Base-by-base conservation (phyloP, 2,329 filamentous ascomycete genomes). In the Clonostachys rosea region DNA sequence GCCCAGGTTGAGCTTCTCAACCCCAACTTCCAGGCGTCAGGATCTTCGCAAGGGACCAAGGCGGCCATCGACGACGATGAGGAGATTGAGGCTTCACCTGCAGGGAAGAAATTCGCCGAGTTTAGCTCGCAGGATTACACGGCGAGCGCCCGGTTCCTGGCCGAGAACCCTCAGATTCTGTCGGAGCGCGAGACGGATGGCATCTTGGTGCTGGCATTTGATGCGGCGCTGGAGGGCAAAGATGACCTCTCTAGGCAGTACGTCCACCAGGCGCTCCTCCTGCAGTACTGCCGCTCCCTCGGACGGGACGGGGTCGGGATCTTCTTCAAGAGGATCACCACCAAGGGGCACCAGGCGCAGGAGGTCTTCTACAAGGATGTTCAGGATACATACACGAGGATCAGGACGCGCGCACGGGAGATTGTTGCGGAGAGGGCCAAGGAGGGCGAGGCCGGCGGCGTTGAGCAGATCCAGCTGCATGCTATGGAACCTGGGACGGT, bases 381-480 rank as follows among this genome's bases (percentile, higher is more conserved):
- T 41, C 86, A 90, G 59, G 84, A 85, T 37, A 97, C 91, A 4
- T 96, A 95, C 67, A 75, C 76, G 58, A 83, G 86, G 46, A 97
- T 99, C 66, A 84, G 83, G 59, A 84, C 76, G 24, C 83, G 94
- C 43, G 84, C 87, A 2, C 76, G 78, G 7, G 89, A 95, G 65
- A 86, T 96, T 53, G 66, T 76, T 47, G 67, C 69, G 16, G 70
- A 82, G 66, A 65, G 74, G 50, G 75, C 73, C 14, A 72, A 70
- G 52, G 75, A 78, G 46, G 70, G 63, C 4, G 36, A n/a, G 14
- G 68, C 71, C 49, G 88, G 86, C 37, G 89, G 86, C 17, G 87
- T 95, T 10, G 94, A 99, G 71, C 92, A 96, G 67, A 99, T 99
- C 56, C 95, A 99, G 68, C 78, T 99, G 42, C 94, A 99, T 63